Evolutionary conservation across 2,329 filamentous ascomycete species (phyloP).

Genomic region (Canariomyces notabilis): DNA sequence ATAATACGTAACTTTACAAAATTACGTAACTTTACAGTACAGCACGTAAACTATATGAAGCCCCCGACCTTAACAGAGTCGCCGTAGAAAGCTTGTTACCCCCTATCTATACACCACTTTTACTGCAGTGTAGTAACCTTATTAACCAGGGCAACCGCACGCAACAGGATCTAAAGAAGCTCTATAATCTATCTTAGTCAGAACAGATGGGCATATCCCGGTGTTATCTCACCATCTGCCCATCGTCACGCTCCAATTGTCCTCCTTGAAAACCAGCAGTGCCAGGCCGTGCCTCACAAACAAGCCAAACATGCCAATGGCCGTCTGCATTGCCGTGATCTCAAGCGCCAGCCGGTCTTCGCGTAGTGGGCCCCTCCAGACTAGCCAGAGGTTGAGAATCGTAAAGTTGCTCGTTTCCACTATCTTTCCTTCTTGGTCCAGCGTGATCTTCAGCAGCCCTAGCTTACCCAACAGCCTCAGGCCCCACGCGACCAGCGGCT

Average conservation of each 20-base stretch:
- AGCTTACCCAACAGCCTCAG: slow-evolving; percentile 66
- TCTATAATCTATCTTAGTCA: background rate
- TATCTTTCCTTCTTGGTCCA: slow-evolving; percentile 64
- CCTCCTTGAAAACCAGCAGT: slow-evolving; percentile 80
- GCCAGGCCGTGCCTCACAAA: slow-evolving; percentile 83
- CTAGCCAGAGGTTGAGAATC: slow-evolving; percentile 90
- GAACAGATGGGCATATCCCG: background rate
- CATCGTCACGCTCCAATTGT: slow-evolving; percentile 64
- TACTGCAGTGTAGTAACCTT: no score
- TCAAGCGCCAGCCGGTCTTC: slow-evolving; percentile 80
- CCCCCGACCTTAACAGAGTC: no score
- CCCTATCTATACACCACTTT: no score
- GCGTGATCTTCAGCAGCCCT: slow-evolving; percentile 61
- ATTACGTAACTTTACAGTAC: no score
- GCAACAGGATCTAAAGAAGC: background rate
- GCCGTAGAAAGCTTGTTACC: no score
- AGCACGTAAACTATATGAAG: no score
- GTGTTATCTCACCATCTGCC: background rate
- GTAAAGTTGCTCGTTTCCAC: slow-evolving; percentile 85
- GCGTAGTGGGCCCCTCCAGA: slow-evolving; percentile 86
- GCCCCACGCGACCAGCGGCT: slow-evolving; percentile 53
- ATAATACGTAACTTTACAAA: no score
- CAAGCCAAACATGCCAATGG: slow-evolving; percentile 73
- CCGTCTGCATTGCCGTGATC: slow-evolving; percentile 71
- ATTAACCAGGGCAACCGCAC: no score